These are phyloP conservation scores for Tricholoma matsutake DNA, from an alignment of 768 basidiomycete species.

Conservation along the genomic window DNA sequence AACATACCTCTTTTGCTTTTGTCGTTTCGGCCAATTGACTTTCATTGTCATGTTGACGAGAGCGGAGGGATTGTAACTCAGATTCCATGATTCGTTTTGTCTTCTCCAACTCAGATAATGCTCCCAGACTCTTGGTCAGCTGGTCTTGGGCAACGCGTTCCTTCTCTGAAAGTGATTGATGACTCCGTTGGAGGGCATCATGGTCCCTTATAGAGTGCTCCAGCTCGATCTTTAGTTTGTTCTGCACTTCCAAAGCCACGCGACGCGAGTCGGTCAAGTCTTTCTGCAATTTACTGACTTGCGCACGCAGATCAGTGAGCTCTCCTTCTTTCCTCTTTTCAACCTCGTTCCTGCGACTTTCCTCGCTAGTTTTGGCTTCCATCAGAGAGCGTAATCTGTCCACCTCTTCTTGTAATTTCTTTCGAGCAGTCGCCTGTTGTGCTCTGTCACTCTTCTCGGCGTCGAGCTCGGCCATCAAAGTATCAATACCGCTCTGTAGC, in stretches of 20 bases:
- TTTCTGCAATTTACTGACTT: conserved; percentile 57
- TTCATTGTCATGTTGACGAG: conserved; percentile 67
- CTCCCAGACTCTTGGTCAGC: conserved; percentile 44
- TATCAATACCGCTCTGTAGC: conserved; percentile 67
- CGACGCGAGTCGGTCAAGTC: conserved; percentile 67
- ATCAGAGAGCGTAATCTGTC: conserved; percentile 84
- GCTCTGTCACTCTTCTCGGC: conserved; percentile 53
- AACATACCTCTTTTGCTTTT: conserved; percentile 71
- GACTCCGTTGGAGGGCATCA: conserved; percentile 52
- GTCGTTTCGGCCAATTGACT: conserved; percentile 56
- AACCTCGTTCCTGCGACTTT: conserved; percentile 76
- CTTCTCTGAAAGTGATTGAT: conserved; percentile 62
- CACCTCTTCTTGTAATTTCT: conserved; percentile 75
- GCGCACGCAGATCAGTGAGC: conserved; percentile 64
- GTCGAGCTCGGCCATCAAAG: conserved; percentile 57
- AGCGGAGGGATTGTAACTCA: conserved; percentile 66
- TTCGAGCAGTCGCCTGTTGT: conserved; percentile 43
- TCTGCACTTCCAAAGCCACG: conserved; percentile 60
- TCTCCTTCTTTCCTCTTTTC: conserved; percentile 89
- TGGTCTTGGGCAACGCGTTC: conserved; percentile 52
- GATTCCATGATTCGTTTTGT: conserved; percentile 64
- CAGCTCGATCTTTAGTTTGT: conserved; percentile 72
- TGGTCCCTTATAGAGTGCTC: conserved; percentile 64
- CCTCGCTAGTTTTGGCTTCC: conserved; percentile 84
- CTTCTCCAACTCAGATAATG: conserved; percentile 62